A percentile compares a stretch with the other conserved stretches of the same genome.
phyloP scores from a whole-genome alignment of 2,329 filamentous ascomycete species.

The Trichoderma citrinoviride region DNA sequence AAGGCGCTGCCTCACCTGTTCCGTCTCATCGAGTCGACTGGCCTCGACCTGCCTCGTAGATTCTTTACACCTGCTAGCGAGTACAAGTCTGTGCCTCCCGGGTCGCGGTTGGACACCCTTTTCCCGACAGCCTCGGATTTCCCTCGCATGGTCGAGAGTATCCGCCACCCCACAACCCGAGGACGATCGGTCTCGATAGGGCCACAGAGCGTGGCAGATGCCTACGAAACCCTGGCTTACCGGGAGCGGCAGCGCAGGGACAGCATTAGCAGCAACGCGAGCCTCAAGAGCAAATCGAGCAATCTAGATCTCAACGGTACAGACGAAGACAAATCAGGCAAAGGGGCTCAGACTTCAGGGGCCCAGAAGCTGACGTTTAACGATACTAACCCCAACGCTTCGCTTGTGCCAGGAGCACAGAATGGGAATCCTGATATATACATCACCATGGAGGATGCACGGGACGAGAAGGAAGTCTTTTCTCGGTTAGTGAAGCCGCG shows the following conservation, averaged over 20 bases:
- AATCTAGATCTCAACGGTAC: conserved; percentile 41
- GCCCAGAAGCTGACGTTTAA: conserved; percentile 48
- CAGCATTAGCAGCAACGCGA: conserved; percentile 53
- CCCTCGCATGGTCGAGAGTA: conserved; percentile 74
- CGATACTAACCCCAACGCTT: conserved; percentile 61
- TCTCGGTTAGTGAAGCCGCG: conserved; percentile 78
- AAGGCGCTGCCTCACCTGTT: conserved; percentile 80
- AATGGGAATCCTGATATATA: conserved; percentile 37
- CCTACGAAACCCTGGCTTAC: conserved; percentile 91
- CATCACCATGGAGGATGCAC: conserved; percentile 43
- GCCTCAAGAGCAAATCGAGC: conserved; percentile 45
- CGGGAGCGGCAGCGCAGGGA: conserved; percentile 63
- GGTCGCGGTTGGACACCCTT: conserved; percentile 72
- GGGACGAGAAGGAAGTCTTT: conserved; percentile 78
- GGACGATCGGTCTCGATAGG: conserved; percentile 84
- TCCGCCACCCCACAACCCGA: conserved; percentile 68
- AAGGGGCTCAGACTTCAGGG: conserved; percentile 43
- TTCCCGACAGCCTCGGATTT: conserved; percentile 88
- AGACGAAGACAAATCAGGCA: conserved; percentile 40
- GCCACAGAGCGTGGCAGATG: conserved; percentile 93
- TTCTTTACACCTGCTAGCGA: conserved; percentile 90
- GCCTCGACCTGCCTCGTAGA: conserved; percentile 76
- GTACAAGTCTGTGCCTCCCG: conserved; percentile 77
- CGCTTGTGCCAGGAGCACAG: conserved; percentile 35
- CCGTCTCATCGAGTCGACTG: conserved; percentile 75